Evolutionary conservation across 2,329 filamentous ascomycete genomes (phyloP).

Genomic region (Fusarium nodosum): DNA sequence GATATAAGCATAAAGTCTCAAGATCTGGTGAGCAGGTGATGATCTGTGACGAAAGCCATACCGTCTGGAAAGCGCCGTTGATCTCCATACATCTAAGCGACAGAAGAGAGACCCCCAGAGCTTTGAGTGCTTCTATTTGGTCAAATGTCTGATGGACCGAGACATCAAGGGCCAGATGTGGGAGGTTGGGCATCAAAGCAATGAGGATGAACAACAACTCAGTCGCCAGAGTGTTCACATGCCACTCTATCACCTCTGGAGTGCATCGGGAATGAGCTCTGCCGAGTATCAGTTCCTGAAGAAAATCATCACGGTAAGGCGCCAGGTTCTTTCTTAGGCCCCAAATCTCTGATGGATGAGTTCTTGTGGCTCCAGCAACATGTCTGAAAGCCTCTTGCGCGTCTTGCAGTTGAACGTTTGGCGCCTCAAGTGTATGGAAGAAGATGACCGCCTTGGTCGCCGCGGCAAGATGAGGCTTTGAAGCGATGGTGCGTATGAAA

Average conservation of each 20-base stretch:
- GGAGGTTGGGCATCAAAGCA: slow-evolving; percentile 10
- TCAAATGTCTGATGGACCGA: neutral
- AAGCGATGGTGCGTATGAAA: slow-evolving; percentile 21
- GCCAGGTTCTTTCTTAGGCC: slow-evolving; percentile 5
- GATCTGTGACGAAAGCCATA: slow-evolving; percentile 5
- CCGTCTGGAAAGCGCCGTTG: neutral
- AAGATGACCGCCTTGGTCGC: slow-evolving; percentile 12
- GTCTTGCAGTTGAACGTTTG: neutral
- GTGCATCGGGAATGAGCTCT: neutral
- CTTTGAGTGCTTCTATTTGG: slow-evolving; percentile 2
- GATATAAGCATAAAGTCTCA: slow-evolving; percentile 12
- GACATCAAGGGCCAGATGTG: slow-evolving; percentile 13
- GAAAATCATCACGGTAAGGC: slow-evolving; percentile 6
- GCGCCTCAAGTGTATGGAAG: neutral
- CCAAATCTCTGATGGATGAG: neutral
- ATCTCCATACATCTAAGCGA: slow-evolving; percentile 15
- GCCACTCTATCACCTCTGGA: neutral
- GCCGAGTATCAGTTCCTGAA: slow-evolving; percentile 13
- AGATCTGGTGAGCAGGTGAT: slow-evolving; percentile 7
- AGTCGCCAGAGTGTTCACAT: neutral
- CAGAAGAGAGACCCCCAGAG: slow-evolving; percentile 16
- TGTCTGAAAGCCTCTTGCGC: slow-evolving; percentile 10
- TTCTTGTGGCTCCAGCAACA: neutral
- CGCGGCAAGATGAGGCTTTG: slow-evolving; percentile 20
- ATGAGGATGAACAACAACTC: slow-evolving; percentile 15